Evolutionary conservation across 805 yeast species (phyloP).

Genomic region (Tetrapisispora phaffii): DNA sequence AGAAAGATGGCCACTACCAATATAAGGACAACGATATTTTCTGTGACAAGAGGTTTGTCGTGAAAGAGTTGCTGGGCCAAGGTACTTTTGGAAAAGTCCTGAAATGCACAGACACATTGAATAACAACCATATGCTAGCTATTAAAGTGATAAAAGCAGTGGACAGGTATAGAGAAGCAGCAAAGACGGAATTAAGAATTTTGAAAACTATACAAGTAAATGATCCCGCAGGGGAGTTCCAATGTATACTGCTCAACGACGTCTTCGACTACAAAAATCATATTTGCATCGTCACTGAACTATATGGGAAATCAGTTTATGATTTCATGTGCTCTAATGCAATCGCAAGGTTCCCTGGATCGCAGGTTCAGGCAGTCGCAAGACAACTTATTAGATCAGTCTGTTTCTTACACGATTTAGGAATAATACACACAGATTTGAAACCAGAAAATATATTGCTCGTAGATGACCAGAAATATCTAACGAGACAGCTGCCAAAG

Average conservation of each 20-base stretch:
- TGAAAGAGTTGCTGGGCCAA: constrained; percentile 68
- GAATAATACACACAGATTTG: constrained; percentile 87
- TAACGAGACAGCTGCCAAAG: constrained; percentile 13
- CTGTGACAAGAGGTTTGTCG: constrained; percentile 50
- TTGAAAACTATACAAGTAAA: constrained; percentile 30
- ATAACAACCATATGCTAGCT: constrained; percentile 49
- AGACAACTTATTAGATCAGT: constrained; percentile 78
- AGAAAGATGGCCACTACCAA: constrained; percentile 66
- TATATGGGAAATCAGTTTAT: constrained; percentile 73
- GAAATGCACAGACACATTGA: constrained; percentile 60
- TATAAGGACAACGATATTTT: constrained; percentile 48
- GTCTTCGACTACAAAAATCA: constrained; percentile 91
- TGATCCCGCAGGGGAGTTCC: constrained; percentile 48
- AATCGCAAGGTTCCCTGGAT: constrained; percentile 86
- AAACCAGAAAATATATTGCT: constrained; percentile 91
- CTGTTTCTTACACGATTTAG: constrained; percentile 80
- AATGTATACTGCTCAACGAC: constrained; percentile 76
- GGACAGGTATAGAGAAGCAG: constrained; percentile 91
- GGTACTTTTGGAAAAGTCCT: constrained; percentile 99
- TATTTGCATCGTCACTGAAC: constrained; percentile 85
- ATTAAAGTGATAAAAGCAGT: constrained; percentile 87
- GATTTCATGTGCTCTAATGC: constrained; percentile 82
- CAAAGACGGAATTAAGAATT: constrained; percentile 82
- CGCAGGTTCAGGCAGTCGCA: constrained; percentile 82
- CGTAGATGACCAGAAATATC: constrained; percentile 17